These are phyloP conservation scores for Termitomyces titanicus DNA, from an alignment of 768 basidiomycete species.

Conservation along the genomic window DNA sequence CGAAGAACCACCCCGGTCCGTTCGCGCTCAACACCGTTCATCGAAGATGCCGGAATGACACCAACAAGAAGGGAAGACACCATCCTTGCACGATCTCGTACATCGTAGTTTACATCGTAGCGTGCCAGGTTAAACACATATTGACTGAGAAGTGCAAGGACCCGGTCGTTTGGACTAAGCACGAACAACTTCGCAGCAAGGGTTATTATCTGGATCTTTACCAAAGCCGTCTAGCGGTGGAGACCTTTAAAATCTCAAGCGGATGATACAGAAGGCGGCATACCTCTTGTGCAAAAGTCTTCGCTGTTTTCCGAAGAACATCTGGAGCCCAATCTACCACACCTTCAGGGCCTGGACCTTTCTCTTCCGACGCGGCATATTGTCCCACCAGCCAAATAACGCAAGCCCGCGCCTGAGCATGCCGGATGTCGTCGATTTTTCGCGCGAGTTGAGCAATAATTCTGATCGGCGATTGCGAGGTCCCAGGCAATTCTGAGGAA, in stretches of 20 bases:
- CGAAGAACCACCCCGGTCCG: constrained; percentile 74
- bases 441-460: constrained; percentile 81
- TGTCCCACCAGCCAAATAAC: constrained; percentile 94
- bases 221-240: constrained; percentile 45
- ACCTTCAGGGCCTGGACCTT: constrained; percentile 42
- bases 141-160: constrained; percentile 50
- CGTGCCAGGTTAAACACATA: constrained; percentile 83
- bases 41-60: constrained; percentile 26
- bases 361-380: constrained; percentile 50
- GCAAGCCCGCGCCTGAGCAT: constrained; percentile 80
- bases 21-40: constrained; percentile 36
- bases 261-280: constrained; percentile 6
- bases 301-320: constrained; percentile 75
- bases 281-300: constrained; percentile 72
- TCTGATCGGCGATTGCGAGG: constrained; percentile 43
- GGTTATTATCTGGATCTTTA: constrained; percentile 82
- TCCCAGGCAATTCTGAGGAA: constrained; percentile 18
- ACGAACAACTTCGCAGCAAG: constrained; percentile 85
- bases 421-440: constrained; percentile 74
- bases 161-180: constrained; percentile 51
- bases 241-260: background rate
- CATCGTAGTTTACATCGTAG: constrained; percentile 87
- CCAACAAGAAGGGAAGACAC: constrained; percentile 66
- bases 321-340: constrained; percentile 85
- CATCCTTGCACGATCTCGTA: constrained; percentile 87